Percentiles rank a stretch among this genome's conserved stretches.
Evolutionary conservation across 1,139 yeast species (phyloP).

Genomic region (Scheffersomyces stambukii): DNA sequence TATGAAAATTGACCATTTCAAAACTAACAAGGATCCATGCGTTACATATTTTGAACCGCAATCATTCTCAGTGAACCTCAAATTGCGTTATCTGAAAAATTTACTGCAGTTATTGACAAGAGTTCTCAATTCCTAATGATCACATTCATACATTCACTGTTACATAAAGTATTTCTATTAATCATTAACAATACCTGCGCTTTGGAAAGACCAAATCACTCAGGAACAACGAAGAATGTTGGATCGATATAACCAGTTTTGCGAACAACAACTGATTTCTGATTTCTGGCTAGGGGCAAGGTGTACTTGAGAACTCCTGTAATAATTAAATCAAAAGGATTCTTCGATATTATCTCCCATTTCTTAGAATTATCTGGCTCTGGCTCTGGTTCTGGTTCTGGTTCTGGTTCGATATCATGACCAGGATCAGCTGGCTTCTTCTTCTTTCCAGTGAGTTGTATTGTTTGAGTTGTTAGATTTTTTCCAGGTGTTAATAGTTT

Average conservation of each 20-base stretch:
- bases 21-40: constrained; percentile 42
- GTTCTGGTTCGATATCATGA: background rate
- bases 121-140: background rate
- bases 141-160: background rate
- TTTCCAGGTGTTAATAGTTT: constrained; percentile 74
- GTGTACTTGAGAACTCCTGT: constrained; percentile 80
- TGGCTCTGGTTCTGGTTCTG: no score
- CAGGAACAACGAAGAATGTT: constrained; percentile 11
- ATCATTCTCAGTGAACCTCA: constrained; percentile 32
- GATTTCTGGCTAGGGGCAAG: constrained; percentile 58
- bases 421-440: constrained; percentile 10
- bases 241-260: constrained; percentile 62
- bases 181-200: no score
- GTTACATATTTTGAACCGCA: constrained; percentile 62
- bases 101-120: constrained; percentile 16
- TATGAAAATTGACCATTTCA: constrained; percentile 49
- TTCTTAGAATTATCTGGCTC: constrained; percentile 45
- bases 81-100: constrained; percentile 17
- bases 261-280: constrained; percentile 59
- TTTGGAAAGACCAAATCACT: no score
- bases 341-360: constrained; percentile 73
- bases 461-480: constrained; percentile 38
- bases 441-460: constrained; percentile 5
- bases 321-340: constrained; percentile 83
- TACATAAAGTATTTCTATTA: background rate